A percentile compares a stretch with the other conserved stretches of the same genome.
Conservation (phyloP, 768 basidiomycete species). For the Chlorophyllum brunneum region DNA sequence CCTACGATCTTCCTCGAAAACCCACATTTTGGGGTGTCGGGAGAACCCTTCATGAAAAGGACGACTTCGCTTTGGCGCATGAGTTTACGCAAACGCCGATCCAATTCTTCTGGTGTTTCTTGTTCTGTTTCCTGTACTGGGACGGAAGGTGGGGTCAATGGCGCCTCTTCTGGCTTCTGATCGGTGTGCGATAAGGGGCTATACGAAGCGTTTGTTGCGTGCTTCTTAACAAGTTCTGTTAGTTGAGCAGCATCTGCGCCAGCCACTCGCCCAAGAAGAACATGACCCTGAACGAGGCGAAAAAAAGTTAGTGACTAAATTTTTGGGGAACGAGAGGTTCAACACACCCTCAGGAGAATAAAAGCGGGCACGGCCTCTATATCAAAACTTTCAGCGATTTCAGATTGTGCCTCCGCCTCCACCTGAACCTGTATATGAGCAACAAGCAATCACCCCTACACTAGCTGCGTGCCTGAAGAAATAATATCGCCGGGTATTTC, state of each 20-base stretch:
- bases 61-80: conserved; percentile 82
- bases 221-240: conserved; percentile 54
- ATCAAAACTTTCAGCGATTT: conserved; percentile 91
- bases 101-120: conserved; percentile 68
- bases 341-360: conserved; percentile 68
- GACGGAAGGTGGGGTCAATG: conserved; percentile 18
- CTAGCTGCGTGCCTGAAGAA: conserved; percentile 56
- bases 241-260: conserved; percentile 78
- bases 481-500: conserved; percentile 64
- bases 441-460: neutral
- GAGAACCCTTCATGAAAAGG: conserved; percentile 89
- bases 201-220: conserved; percentile 37
- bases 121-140: conserved; percentile 24
- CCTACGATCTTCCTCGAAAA: conserved; percentile 76
- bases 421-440: conserved; percentile 45
- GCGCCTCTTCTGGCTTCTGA: conserved; percentile 32
- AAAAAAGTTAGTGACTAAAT: neutral
- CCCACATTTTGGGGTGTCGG: conserved; percentile 75
- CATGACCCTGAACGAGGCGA: conserved; percentile 67
- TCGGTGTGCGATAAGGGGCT: conserved; percentile 49
- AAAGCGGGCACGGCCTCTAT: conserved; percentile 87
- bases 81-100: conserved; percentile 55
- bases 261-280: conserved; percentile 68
- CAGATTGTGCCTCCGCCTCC: conserved; percentile 75
- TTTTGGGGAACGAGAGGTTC: neutral